phyloP scores from a whole-genome alignment of 192 early-diverging fungal species.

The Chytriomyces hyalinus region DNA sequence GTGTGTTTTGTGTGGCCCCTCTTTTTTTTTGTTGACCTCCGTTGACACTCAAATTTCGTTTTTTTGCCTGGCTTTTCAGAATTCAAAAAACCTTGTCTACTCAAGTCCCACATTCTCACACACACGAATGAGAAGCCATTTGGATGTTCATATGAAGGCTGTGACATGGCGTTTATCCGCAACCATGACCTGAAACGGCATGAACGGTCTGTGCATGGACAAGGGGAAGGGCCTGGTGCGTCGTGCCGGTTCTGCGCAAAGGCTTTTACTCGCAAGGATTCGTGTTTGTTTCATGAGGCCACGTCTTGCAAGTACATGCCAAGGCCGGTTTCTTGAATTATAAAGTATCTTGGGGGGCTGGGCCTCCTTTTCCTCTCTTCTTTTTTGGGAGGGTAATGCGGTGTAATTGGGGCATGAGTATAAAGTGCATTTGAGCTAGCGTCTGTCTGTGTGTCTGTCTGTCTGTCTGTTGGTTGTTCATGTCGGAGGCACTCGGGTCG shows the following conservation, averaged over 20 bases:
- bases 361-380: background rate
- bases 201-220: constrained; percentile 12
- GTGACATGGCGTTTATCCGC: constrained; percentile 6
- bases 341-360: background rate
- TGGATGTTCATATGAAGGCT: background rate
- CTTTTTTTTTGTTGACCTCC: too few species aligned
- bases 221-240: background rate
- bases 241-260: constrained; percentile 3
- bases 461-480: too few species aligned
- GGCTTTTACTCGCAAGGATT: constrained; percentile 4
- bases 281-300: constrained; percentile 8
- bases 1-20: background rate
- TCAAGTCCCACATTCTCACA: constrained; percentile 9
- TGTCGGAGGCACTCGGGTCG: too few species aligned
- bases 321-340: background rate
- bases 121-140: constrained; percentile 1
- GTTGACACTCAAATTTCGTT: background rate
- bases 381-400: background rate
- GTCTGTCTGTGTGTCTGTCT: background rate
- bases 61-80: background rate
- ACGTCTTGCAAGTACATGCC: background rate
- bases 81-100: constrained; percentile 16
- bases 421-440: background rate
- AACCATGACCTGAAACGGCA: constrained; percentile 29
- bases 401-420: background rate